Conservation (phyloP, 1,139 yeast species). For the Saccharomyces hybrid region DNA sequence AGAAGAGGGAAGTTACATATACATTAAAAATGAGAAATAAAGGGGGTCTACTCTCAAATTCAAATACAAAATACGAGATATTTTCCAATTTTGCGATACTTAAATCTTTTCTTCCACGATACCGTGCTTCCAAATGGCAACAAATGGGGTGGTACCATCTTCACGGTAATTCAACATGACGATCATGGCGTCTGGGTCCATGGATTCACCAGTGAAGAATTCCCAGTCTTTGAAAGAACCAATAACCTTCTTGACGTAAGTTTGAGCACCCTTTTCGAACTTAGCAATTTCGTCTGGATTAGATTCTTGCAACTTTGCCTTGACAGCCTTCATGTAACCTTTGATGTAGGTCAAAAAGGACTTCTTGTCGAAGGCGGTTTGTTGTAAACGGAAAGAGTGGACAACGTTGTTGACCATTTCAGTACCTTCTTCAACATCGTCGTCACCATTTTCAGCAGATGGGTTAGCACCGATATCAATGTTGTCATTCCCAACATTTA, state of each 20-base stretch:
- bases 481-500: conserved; percentile 81
- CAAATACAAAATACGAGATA: background rate
- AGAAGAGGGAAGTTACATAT: background rate
- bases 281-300: conserved; percentile 78
- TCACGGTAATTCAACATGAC: conserved; percentile 99
- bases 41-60: background rate
- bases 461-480: conserved; percentile 99
- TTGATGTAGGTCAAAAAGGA: conserved; percentile 91
- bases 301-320: conserved; percentile 79
- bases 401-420: conserved; percentile 96
- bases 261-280: conserved; percentile 94
- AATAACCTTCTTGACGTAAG: conserved; percentile 92
- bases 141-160: conserved; percentile 97
- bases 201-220: conserved; percentile 98
- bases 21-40: background rate
- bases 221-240: conserved; percentile 98
- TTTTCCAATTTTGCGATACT: conserved; percentile 18
- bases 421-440: conserved; percentile 74
- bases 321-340: conserved; percentile 96
- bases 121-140: conserved; percentile 99
- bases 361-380: conserved; percentile 94
- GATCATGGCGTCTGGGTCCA: conserved; percentile 99
- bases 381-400: conserved; percentile 96
- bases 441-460: conserved; percentile 91
- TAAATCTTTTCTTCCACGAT: conserved; percentile 81